phyloP scores from a whole-genome alignment of 2,329 filamentous ascomycete species.

The Eurotiales sp. region DNA sequence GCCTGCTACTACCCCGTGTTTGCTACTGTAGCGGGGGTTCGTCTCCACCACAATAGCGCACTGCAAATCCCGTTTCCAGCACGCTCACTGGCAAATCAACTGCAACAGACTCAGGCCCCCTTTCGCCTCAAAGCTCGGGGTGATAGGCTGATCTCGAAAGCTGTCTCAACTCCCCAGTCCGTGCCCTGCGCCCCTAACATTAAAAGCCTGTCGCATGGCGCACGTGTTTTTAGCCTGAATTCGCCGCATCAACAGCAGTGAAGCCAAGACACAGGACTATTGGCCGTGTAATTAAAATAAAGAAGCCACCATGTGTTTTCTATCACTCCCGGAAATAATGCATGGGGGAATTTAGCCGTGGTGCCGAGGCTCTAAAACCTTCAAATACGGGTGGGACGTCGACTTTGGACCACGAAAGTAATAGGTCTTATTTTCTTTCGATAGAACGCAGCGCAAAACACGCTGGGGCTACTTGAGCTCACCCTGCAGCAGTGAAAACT shows the following conservation, averaged over 20 bases:
- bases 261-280: background rate
- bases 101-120: too few species aligned
- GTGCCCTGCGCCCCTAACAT: background rate
- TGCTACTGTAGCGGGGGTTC: too few species aligned
- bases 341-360: background rate
- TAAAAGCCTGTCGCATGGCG: background rate
- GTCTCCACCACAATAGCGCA: too few species aligned
- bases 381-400: background rate
- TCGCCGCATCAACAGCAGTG: background rate
- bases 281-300: background rate
- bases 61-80: too few species aligned
- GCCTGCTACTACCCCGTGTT: too few species aligned
- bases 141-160: background rate
- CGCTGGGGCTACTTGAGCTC: background rate
- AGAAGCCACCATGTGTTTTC: background rate
- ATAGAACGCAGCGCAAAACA: background rate
- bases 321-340: background rate
- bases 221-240: constrained; percentile 5
- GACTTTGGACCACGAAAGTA: too few species aligned
- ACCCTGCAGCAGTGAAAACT: too few species aligned
- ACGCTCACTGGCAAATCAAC: too few species aligned
- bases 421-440: background rate
- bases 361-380: background rate
- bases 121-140: background rate
- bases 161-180: background rate